Evolutionary conservation across 805 yeast genomes (phyloP).

Genomic region (Metschnikowia sp.): DNA sequence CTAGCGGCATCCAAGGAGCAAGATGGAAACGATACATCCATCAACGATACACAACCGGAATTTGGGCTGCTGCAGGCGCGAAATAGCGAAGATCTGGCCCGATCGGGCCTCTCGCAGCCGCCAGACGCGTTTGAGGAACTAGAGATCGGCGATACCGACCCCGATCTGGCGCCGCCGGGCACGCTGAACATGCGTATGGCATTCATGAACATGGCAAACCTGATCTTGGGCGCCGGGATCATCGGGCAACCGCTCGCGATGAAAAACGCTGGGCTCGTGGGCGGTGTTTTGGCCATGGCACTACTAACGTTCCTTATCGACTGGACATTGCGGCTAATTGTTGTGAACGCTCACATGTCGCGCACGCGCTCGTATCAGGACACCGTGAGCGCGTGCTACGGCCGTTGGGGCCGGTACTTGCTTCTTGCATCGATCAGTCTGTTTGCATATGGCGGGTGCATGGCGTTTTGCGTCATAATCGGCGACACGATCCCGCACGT

Average conservation of each 20-base stretch:
- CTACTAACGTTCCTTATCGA: conserved; percentile 70
- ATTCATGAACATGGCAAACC: conserved; percentile 95
- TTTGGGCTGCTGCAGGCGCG: too few species aligned
- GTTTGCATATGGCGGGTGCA: conserved; percentile 91
- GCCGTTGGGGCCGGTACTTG: conserved; percentile 61
- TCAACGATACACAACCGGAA: too few species aligned
- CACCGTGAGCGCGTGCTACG: conserved; percentile 77
- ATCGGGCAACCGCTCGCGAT: conserved; percentile 93
- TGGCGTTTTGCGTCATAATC: conserved; percentile 90
- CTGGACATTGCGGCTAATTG: conserved; percentile 81
- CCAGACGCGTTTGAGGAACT: conserved; percentile 2
- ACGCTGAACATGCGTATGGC: conserved; percentile 67
- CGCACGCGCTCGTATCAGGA: conserved; percentile 81
- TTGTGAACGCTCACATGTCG: conserved; percentile 74
- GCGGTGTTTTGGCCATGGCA: conserved; percentile 63
- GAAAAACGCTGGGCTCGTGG: conserved; percentile 71
- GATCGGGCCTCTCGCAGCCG: background rate
- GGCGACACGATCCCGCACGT: conserved; percentile 96
- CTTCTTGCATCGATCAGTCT: conserved; percentile 76
- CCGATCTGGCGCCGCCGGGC: conserved; percentile 18
- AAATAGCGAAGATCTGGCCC: too few species aligned
- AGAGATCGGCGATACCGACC: conserved; percentile 5
- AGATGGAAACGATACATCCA: background rate
- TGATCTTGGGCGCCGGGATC: conserved; percentile 93
- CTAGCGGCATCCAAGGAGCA: background rate